Evolutionary conservation across 2,329 filamentous ascomycete species (phyloP).

Genomic region (Keithomyces neogunnii): DNA sequence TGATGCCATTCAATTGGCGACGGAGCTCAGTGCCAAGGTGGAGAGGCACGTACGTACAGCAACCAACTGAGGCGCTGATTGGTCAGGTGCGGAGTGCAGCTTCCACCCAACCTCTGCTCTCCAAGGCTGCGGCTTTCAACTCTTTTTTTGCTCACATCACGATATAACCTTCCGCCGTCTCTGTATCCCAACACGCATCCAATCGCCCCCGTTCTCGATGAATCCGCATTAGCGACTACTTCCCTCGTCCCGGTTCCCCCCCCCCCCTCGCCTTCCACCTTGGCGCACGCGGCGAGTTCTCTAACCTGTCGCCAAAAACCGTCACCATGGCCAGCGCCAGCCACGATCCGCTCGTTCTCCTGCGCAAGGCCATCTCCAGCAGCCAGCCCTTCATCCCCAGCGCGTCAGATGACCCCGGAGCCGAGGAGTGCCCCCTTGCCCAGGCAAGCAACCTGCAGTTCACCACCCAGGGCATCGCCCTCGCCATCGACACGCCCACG

Average conservation of each 20-base stretch:
- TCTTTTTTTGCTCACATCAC: not conserved
- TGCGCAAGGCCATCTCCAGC: constrained; percentile 74
- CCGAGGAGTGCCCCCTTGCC: constrained; percentile 57
- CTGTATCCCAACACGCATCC: too few species aligned
- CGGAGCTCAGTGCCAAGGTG: too few species aligned
- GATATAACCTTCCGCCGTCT: too few species aligned
- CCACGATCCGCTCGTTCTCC: constrained; percentile 71
- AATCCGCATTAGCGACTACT: too few species aligned
- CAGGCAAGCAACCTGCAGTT: constrained; percentile 75
- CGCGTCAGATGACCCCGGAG: constrained; percentile 56
- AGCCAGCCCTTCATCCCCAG: constrained; percentile 64
- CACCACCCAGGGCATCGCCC: constrained; percentile 49
- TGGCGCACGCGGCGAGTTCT: not conserved
- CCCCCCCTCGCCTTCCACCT: not conserved
- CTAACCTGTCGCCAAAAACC: constrained; percentile 19
- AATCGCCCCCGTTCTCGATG: too few species aligned
- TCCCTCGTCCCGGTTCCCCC: not conserved
- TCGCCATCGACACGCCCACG: constrained; percentile 66
- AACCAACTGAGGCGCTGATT: not conserved
- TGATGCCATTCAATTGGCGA: too few species aligned
- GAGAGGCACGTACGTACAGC: too few species aligned
- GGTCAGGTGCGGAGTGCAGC: not conserved
- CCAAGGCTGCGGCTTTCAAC: not conserved
- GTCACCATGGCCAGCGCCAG: constrained; percentile 49
- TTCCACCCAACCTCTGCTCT: not conserved